Evolutionary conservation across 768 basidiomycete species (phyloP).

Genomic region (Lanmaoa pseudosensibilis): DNA sequence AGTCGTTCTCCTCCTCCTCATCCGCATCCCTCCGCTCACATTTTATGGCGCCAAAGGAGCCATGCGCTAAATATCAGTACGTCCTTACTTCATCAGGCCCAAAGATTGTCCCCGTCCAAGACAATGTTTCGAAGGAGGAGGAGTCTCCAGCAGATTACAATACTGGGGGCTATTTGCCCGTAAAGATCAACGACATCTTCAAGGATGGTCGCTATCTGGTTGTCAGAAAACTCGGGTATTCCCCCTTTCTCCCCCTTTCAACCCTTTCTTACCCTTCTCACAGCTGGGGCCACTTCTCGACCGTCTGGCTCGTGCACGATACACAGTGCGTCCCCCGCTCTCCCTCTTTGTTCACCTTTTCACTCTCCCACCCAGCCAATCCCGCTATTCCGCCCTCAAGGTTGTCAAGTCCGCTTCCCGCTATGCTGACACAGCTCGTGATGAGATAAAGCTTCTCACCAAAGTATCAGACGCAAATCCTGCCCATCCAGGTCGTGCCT

Average conservation of each 20-base stretch:
- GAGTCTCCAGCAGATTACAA: slow-evolving; percentile 86
- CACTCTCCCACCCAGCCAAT: slow-evolving; percentile 48
- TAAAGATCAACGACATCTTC: slow-evolving; percentile 82
- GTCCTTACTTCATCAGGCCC: slow-evolving; percentile 64
- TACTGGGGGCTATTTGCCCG: slow-evolving; percentile 74
- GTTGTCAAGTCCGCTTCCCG: slow-evolving; percentile 93
- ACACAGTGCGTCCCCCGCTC: slow-evolving; percentile 51
- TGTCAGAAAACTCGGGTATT: slow-evolving; percentile 85
- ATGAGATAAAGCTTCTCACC: slow-evolving; percentile 91
- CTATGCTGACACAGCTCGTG: slow-evolving; percentile 94
- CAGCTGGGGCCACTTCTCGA: slow-evolving; percentile 95
- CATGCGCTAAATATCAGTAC: slow-evolving; percentile 74
- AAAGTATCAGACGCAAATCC: slow-evolving; percentile 71
- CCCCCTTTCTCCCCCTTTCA: slow-evolving; percentile 2
- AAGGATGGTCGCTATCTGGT: slow-evolving; percentile 82
- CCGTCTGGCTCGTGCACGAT: slow-evolving; percentile 90
- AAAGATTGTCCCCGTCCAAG: slow-evolving; percentile 70
- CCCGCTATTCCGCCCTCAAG: slow-evolving; percentile 86
- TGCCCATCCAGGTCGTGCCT: slow-evolving; percentile 72
- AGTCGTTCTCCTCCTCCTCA: neutral
- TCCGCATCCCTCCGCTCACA: slow-evolving; percentile 4
- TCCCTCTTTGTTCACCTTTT: slow-evolving; percentile 12
- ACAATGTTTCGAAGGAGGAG: slow-evolving; percentile 69
- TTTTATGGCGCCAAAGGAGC: slow-evolving; percentile 64
- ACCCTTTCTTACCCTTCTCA: slow-evolving; percentile 14